Percentiles rank a stretch among this genome's conserved stretches.
phyloP scores from a whole-genome alignment of 176 grass and related monocot species.

The Pontederia crassipes region DNA sequence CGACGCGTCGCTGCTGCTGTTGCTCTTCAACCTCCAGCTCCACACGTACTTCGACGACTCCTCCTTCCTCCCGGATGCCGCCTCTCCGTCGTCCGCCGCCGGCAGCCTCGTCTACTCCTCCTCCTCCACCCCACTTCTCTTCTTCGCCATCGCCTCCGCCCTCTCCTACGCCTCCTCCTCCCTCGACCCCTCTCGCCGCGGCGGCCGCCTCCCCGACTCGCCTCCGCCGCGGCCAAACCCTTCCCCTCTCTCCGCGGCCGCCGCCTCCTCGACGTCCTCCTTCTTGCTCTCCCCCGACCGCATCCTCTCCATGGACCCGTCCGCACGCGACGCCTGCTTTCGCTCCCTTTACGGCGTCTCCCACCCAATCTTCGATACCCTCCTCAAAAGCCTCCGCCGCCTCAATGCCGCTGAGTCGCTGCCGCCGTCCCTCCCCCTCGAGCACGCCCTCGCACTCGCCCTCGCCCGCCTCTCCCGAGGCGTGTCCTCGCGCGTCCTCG shows the following conservation, averaged over 20 bases:
- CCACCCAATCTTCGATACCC: conserved; percentile 17
- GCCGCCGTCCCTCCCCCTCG: conserved; percentile 9
- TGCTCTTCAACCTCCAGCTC: conserved; percentile 11
- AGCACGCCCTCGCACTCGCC: conserved; percentile 8
- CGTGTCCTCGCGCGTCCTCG: conserved; percentile 9
- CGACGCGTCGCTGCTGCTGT: conserved; percentile 3
- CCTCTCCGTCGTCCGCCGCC: not conserved
- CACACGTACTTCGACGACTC: conserved; percentile 7
- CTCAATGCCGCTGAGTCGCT: conserved; percentile 1
- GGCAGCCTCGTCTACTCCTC: not conserved
- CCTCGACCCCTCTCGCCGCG: not conserved
- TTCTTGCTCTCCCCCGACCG: not conserved
- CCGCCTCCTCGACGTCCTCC: not conserved
- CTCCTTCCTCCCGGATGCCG: not conserved
- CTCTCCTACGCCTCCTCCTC: conserved; percentile 14
- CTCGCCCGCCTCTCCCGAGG: conserved; percentile 10
- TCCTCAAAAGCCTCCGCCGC: conserved; percentile 14
- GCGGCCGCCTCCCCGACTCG: not conserved
- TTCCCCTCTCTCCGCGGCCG: not conserved
- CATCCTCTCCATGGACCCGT: conserved; percentile 6
- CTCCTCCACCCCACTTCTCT: conserved; percentile 5
- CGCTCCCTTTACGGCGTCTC: conserved; percentile 10
- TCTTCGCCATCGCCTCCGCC: conserved; percentile 10
- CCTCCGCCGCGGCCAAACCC: not conserved
- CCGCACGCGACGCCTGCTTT: conserved; percentile 2